Base-by-base conservation (phyloP, 257 asterid species). In the Anisodus acutangulus region DNA sequence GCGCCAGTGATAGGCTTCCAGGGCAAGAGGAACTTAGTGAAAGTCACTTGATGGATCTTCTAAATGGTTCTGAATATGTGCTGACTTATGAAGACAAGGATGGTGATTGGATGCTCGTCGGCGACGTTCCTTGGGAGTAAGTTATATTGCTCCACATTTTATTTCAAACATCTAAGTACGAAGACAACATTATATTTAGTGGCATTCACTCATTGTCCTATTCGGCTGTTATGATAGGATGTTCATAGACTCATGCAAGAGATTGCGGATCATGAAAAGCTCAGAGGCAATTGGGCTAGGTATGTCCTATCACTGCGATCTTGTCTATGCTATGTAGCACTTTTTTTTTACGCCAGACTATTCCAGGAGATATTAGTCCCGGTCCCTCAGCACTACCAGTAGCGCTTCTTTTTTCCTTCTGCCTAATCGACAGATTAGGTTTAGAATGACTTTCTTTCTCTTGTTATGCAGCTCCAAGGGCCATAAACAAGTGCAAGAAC, bases 91-190 rank as follows among this genome's bases (percentile, higher is more conserved):
- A 94, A 88, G 97, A 92, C 80, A 94, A 92, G 87, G 95, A 94
- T 51, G 93, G 93, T n/a, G 97, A 92, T 19, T 92, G 95, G 98
- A 94, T 94, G 98, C 97, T 94, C 17, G 97, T 94, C 26, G 98
- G 98, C 0, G 98, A 94, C 59, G 97, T 94, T 84, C 98, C 98
- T 2, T 94, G 98, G 97, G 97, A 88, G 98, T 94, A 91, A 79
- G 94, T 88, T 79, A 10, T 35, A 74, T 5, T 19, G 66, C 57
- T 72, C 72, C 78, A 49, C 17, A 78, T 66, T 43, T 78, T 6
- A 37, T 74, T 13, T 9, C 57, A 53, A 57, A 67, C 70, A 16
- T 53, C 2, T 7, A 55, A 26, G 64, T 37, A 1, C 11, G 35
- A 68, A 57, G 15, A 41, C 63, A 41, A 26, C 31, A 26, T 8